Conservation (phyloP, 2,329 filamentous ascomycete genomes). For the Tolypocladium ophioglossoides region DNA sequence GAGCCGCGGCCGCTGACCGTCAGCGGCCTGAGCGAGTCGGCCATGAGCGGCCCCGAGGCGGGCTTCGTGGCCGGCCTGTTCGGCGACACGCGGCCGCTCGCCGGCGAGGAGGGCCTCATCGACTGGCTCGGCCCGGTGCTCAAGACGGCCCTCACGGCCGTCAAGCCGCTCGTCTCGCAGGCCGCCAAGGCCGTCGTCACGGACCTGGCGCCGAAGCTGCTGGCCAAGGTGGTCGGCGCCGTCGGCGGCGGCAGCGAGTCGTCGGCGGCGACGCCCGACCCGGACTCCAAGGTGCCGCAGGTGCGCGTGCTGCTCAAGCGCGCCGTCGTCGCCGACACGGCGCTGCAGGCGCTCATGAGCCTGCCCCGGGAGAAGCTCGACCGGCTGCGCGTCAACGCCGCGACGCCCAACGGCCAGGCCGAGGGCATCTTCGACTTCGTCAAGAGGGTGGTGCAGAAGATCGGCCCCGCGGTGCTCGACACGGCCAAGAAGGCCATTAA, state of each 20-base stretch:
- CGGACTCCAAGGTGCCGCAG: neutral
- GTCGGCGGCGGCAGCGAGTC: neutral
- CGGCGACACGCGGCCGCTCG: constrained; percentile 4
- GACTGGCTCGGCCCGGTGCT: constrained; percentile 5
- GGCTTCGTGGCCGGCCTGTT: neutral
- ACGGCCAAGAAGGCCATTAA: neutral
- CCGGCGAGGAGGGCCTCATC: constrained; percentile 4
- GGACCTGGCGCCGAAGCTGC: neutral
- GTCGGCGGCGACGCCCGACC: neutral
- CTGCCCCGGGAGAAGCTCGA: neutral
- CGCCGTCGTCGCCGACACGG: constrained; percentile 7
- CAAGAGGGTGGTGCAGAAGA: neutral
- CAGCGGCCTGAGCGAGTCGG: neutral
- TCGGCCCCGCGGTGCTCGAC: neutral
- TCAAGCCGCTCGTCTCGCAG: constrained; percentile 1
- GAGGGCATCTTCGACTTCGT: neutral
- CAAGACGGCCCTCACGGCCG: neutral
- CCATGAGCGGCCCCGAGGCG: neutral
- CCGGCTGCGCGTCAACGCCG: neutral
- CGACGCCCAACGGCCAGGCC: neutral
- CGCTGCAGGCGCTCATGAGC: constrained; percentile 5
- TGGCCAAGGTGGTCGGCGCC: neutral
- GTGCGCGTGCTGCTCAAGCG: constrained; percentile 6
- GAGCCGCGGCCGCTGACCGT: neutral
- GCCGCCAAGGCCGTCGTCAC: neutral